These are phyloP conservation scores for Venturia pyrina DNA, from an alignment of 2,329 filamentous ascomycete species.

Conservation along the genomic window DNA sequence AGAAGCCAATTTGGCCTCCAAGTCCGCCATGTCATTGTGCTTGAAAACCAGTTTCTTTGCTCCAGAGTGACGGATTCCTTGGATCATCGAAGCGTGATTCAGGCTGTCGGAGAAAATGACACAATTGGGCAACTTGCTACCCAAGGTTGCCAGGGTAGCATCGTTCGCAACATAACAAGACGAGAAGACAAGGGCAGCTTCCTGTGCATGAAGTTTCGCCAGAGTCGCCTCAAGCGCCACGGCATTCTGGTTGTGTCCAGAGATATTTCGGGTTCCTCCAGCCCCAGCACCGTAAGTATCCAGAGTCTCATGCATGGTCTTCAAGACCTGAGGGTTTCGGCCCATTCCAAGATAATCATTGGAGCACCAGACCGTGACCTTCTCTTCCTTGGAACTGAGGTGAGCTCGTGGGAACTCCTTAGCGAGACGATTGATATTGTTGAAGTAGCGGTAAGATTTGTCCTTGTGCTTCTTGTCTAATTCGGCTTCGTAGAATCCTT, in stretches of 20 bases:
- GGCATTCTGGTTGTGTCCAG: constrained; percentile 92
- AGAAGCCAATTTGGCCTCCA: constrained; percentile 85
- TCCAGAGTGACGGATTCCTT: constrained; percentile 94
- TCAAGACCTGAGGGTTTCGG: constrained; percentile 74
- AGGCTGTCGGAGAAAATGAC: constrained; percentile 96
- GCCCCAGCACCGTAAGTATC: constrained; percentile 93
- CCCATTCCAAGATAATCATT: constrained; percentile 99
- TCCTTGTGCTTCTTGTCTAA: constrained; percentile 99
- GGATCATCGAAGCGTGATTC: constrained; percentile 99
- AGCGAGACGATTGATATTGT: constrained; percentile 98
- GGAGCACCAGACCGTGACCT: constrained; percentile 96
- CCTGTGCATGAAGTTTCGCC: constrained; percentile 83
- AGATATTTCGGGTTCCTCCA: constrained; percentile 94
- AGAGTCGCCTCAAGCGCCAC: constrained; percentile 72
- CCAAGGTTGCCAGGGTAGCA: constrained; percentile 90
- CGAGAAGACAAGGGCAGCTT: constrained; percentile 85
- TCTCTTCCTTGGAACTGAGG: constrained; percentile 71
- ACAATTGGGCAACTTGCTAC: constrained; percentile 90
- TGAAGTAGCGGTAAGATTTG: constrained; percentile 99
- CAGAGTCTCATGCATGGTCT: constrained; percentile 87
- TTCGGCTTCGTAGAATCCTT: constrained; percentile 77
- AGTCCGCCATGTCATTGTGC: constrained; percentile 89
- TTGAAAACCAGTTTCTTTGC: constrained; percentile 98
- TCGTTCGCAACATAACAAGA: constrained; percentile 99
- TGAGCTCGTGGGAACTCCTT: constrained; percentile 94